Evolutionary conservation across 257 asterid genomes (phyloP).

Genomic region (Forsythia suspensa): DNA sequence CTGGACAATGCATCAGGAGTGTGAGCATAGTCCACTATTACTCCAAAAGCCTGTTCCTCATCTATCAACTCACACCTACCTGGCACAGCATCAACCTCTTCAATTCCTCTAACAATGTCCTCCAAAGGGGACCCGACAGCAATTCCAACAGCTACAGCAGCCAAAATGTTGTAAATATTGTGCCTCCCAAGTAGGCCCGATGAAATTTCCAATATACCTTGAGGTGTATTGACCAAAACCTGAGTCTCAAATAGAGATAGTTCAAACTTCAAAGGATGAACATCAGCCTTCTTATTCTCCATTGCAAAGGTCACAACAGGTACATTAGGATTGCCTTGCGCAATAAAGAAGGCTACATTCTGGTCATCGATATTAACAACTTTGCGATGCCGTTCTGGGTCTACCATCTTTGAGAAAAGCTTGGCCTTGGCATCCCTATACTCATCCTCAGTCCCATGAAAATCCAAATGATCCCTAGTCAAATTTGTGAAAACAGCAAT

Average conservation of each 20-base stretch:
- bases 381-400: constrained; percentile 75
- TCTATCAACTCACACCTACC: constrained; percentile 97
- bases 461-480: constrained; percentile 70
- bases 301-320: constrained; percentile 85
- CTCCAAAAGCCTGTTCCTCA: constrained; percentile 97
- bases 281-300: constrained; percentile 88
- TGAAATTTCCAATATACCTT: constrained; percentile 87
- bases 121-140: constrained; percentile 97
- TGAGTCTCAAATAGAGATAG: constrained; percentile 89
- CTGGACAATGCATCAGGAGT: constrained; percentile 84
- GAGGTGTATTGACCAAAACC: constrained; percentile 88
- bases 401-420: constrained; percentile 81
- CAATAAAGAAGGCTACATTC: constrained; percentile 64
- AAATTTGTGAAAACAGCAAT: constrained; percentile 83
- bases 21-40: constrained; percentile 81
- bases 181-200: constrained; percentile 93
- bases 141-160: constrained; percentile 85
- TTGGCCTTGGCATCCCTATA: constrained; percentile 61
- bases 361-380: constrained; percentile 86
- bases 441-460: constrained; percentile 70
- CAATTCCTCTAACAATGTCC: constrained; percentile 94
- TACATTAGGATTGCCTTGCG: constrained; percentile 73
- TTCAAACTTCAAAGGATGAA: constrained; percentile 77
- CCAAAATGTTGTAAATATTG: constrained; percentile 84
- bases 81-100: constrained; percentile 95